These are phyloP conservation scores for Saksenaea oblongispora DNA, from an alignment of 371 early-diverging fungal genomes.

Conservation along the genomic window DNA sequence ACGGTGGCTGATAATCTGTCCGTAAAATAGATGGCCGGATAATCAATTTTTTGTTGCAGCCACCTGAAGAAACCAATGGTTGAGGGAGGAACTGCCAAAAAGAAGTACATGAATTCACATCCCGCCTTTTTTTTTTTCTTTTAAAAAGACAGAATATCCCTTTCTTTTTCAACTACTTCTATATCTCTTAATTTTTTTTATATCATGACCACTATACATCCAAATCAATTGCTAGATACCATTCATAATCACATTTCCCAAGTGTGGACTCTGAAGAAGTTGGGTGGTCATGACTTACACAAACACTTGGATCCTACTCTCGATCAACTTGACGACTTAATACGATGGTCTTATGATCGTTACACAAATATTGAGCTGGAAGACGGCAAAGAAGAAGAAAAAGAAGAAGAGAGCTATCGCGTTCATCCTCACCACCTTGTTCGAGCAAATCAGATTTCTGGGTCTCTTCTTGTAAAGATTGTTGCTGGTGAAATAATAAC, in stretches of 20 bases:
- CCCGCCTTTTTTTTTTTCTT: neutral
- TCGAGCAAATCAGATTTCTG: conserved; percentile 25
- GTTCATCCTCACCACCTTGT: conserved; percentile 26
- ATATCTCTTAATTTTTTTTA: neutral
- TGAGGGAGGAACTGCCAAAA: neutral
- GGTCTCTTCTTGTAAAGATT: conserved; percentile 24
- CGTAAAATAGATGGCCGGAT: no score
- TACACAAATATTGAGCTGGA: conserved; percentile 28
- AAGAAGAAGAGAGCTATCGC: conserved; percentile 18
- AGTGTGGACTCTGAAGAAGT: neutral
- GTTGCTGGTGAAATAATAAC: conserved; percentile 28
- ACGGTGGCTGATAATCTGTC: neutral
- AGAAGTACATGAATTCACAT: neutral
- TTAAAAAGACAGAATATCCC: neutral
- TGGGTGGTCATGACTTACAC: neutral
- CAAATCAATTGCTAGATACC: conserved; percentile 13
- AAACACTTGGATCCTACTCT: conserved; percentile 18
- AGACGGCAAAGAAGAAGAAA: conserved; percentile 18
- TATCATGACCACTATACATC: neutral
- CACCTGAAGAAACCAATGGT: conserved; percentile 4
- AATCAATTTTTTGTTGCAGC: neutral
- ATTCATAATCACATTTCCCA: conserved; percentile 15
- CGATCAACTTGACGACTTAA: conserved; percentile 26
- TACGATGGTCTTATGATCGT: conserved; percentile 36
- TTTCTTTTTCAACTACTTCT: neutral